A percentile compares a stretch with the other conserved stretches of the same genome.
Evolutionary conservation across 2,329 filamentous ascomycete species (phyloP).

Genomic region (Talaromyces sp.): DNA sequence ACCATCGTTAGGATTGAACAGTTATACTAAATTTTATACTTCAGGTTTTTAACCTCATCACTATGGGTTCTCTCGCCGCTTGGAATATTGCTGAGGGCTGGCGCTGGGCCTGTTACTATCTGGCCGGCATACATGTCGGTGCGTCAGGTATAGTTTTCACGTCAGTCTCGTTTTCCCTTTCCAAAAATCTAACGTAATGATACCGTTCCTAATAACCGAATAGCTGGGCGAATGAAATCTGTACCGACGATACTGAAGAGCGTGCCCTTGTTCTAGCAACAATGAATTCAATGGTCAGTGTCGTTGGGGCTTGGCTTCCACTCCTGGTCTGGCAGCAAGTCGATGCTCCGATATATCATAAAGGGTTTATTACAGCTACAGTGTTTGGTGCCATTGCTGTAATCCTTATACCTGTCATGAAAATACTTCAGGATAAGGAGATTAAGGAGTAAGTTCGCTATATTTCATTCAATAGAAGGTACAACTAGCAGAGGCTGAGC

Average conservation of each 20-base stretch:
- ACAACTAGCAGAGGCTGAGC: too few relatives aligned
- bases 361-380: neutral
- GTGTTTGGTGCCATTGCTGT: too few relatives aligned
- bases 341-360: slow-evolving; percentile 1
- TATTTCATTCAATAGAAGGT: too few relatives aligned
- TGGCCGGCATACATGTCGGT: neutral
- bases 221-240: slow-evolving; percentile 4
- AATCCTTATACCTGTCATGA: too few relatives aligned
- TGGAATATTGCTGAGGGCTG: slow-evolving; percentile 2
- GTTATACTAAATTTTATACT: too few relatives aligned
- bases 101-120: slow-evolving; percentile 9
- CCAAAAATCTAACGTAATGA: neutral
- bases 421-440: too few relatives aligned
- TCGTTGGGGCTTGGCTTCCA: slow-evolving; percentile 5
- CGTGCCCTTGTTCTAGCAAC: slow-evolving; percentile 6
- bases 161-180: neutral
- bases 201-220: neutral
- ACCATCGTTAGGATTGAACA: too few relatives aligned
- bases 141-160: neutral
- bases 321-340: slow-evolving; percentile 8
- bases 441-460: too few relatives aligned
- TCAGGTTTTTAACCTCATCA: too few relatives aligned
- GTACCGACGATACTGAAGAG: slow-evolving; percentile 6
- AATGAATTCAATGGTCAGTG: slow-evolving; percentile 7
- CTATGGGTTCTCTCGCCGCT: too few relatives aligned